Evolutionary conservation across 2,329 filamentous ascomycete genomes (phyloP), one percentile per base, ranked within the genome.

Genomic region (Hypoxylon sp.): DNA sequence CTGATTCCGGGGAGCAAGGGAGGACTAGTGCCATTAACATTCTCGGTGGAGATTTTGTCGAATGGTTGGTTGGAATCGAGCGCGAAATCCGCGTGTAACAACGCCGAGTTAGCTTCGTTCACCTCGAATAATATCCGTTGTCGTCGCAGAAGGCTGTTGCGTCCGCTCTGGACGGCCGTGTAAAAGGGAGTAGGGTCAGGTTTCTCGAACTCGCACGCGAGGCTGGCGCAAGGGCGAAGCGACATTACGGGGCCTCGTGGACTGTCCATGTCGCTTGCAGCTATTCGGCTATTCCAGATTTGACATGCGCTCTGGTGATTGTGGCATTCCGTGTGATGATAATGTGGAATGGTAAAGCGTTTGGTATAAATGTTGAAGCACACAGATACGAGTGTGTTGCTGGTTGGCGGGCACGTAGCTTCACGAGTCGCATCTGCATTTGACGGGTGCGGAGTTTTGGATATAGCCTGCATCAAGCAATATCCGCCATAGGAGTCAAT

Each of bases 351-450:
- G 2, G 61, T 57, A 50, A 69, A 69, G 2, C 51, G 15, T 17
- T 65, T 67, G 5, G 66, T 65, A 46, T 69, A 67, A 19, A 69
- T 65, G 25, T 69, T 69, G 45, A 69, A 69, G 37, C 65, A 68
- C 3, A 68, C 49, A 2, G 55, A 48, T 45, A 55, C 7, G 57
- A 65, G 15, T 60, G 55, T 38, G 61, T 56, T 37, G 50, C 54
- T 23, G 35, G 41, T 17, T 8, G 50, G 54, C 29, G 43, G 38
- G 7, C 57, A 59, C 6, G 55, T 31, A 27, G 58, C 52, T 4
- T 53, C 53, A 13, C 13, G 35, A 4, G 30, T 12, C 9, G 31
- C 26, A 7, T 16, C 26, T 12, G 23, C 5, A 15, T 31, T 31
- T 15, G 8, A 7, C 17, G 30, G 13, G 19, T 43, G 15, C 15